A percentile compares a stretch with the other conserved stretches of the same genome.
Conservation (phyloP, 192 early-diverging fungal genomes). For the Funneliformis geosporum region DNA sequence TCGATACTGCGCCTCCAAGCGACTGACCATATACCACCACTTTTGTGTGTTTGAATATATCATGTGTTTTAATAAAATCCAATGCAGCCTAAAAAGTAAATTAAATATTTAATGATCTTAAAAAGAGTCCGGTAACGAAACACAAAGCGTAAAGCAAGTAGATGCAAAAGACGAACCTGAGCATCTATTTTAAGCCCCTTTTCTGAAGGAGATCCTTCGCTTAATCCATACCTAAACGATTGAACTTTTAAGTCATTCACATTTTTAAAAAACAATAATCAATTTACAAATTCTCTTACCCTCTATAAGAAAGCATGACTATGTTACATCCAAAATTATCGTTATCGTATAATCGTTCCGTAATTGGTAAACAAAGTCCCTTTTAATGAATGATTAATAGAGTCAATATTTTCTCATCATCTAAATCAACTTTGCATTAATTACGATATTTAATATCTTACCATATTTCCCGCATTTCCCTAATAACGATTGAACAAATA, state of each 20-base stretch:
- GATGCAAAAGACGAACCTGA: constrained; percentile 48
- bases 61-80: constrained; percentile 79
- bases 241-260: neutral
- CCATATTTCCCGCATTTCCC: constrained; percentile 96
- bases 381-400: constrained; percentile 3
- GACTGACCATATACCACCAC: constrained; percentile 93
- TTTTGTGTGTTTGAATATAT: constrained; percentile 69
- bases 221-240: constrained; percentile 71
- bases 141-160: neutral
- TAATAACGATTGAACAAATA: constrained; percentile 27
- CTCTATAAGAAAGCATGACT: constrained; percentile 95
- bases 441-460: neutral
- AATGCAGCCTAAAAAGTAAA: constrained; percentile 62
- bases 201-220: constrained; percentile 83
- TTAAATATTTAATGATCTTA: neutral
- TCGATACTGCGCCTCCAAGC: constrained; percentile 94
- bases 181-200: constrained; percentile 87
- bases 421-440: neutral
- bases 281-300: constrained; percentile 47
- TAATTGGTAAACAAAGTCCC: constrained; percentile 94
- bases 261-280: neutral
- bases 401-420: too few relatives aligned
- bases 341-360: constrained; percentile 65
- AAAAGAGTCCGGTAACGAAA: neutral
- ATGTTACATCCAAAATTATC: constrained; percentile 72